Conservation (phyloP, 2,329 filamentous ascomycete genomes). For the Cordyceps cicadae region DNA sequence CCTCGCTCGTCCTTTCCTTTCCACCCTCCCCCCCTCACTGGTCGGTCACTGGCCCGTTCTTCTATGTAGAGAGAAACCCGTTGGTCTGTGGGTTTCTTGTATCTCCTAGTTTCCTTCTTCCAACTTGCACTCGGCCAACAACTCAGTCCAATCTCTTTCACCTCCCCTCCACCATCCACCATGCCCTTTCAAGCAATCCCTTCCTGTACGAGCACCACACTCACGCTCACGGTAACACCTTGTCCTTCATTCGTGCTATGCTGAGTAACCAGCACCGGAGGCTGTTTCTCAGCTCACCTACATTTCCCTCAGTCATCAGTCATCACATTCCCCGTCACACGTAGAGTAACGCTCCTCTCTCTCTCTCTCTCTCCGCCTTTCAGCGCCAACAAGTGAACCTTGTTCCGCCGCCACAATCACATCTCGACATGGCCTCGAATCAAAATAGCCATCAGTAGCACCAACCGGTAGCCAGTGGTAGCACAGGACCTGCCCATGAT, state of each 20-base stretch:
- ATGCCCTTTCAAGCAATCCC: not conserved
- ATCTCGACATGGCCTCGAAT: not conserved
- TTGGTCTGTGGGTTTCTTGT: not conserved
- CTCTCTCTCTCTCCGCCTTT: not conserved
- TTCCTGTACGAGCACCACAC: conserved; percentile 2
- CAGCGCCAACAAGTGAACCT: not conserved
- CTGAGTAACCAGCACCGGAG: not conserved
- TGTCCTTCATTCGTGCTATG: no score
- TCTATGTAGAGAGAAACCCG: not conserved
- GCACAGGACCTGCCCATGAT: no score
- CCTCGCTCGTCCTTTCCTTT: not conserved
- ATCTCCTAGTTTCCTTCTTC: no score
- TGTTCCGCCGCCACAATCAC: not conserved
- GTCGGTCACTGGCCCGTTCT: not conserved
- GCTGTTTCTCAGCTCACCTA: not conserved
- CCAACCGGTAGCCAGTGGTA: no score
- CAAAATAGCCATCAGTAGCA: no score
- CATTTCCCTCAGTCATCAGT: not conserved
- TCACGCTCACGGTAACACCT: not conserved
- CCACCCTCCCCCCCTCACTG: no score
- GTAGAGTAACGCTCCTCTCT: not conserved
- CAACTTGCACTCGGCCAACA: not conserved
- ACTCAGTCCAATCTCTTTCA: not conserved
- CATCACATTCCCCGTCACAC: conserved; percentile 4
- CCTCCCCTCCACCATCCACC: not conserved